phyloP scores from a whole-genome alignment of 2,329 filamentous ascomycete species.

The Sporothrix curviconia region DNA sequence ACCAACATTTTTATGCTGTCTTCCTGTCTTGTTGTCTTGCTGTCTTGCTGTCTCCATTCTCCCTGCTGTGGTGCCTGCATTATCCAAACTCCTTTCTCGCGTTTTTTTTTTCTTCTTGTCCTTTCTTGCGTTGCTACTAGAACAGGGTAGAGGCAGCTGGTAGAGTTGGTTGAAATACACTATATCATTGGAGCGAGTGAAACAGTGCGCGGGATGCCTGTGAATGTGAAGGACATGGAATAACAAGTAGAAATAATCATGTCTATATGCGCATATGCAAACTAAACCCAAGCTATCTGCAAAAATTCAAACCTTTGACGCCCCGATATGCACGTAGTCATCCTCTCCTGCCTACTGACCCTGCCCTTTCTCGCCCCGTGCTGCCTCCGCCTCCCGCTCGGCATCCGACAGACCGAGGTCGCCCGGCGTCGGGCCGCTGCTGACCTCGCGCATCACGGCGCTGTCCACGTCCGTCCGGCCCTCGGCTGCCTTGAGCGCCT shows the following conservation, averaged over 20 bases:
- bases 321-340: not conserved
- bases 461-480: conserved; percentile 29
- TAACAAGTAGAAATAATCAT: not conserved
- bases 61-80: not conserved
- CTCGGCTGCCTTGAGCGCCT: conserved; percentile 22
- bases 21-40: not conserved
- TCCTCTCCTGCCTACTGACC: not conserved
- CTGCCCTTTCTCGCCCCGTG: not conserved
- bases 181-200: not conserved
- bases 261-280: not conserved
- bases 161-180: not conserved
- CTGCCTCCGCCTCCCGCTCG: not conserved
- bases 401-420: conserved; percentile 23
- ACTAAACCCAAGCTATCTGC: not conserved
- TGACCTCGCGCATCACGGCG: conserved; percentile 29
- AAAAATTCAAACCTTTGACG: not conserved
- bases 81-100: not conserved
- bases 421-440: conserved; percentile 30
- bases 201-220: not conserved
- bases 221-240: not conserved
- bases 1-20: not conserved
- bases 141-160: not conserved
- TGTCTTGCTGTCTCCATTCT: not conserved
- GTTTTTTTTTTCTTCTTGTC: not conserved
- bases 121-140: not conserved